Conservation (phyloP, 2,329 filamentous ascomycete species). For the Catunica adiposa region DNA sequence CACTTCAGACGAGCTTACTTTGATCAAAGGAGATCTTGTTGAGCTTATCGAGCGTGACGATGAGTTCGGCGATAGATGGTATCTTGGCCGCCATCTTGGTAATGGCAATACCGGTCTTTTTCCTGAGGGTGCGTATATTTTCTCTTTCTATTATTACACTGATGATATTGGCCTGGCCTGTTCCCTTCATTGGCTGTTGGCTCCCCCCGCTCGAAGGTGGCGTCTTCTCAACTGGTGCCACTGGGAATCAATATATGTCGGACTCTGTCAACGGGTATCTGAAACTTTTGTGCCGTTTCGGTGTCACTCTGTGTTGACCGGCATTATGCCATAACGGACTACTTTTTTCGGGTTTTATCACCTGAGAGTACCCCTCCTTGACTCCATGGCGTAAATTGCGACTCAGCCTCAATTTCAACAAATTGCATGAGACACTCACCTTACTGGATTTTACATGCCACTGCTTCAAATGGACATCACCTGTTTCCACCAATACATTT, state of each 20-base stretch:
- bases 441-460: not conserved
- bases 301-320: too few species aligned
- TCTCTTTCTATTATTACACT: constrained; percentile 7
- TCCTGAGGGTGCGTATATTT: constrained; percentile 49
- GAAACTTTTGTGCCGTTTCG: too few species aligned
- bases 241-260: too few species aligned
- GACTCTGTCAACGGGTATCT: too few species aligned
- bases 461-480: not conserved
- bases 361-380: not conserved
- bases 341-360: not conserved
- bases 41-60: constrained; percentile 74
- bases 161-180: not conserved
- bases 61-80: constrained; percentile 81
- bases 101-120: constrained; percentile 65
- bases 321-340: not conserved
- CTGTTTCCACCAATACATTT: too few species aligned
- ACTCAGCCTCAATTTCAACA: constrained; percentile 1
- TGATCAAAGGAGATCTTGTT: constrained; percentile 70
- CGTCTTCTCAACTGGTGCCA: too few species aligned
- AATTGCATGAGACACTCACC: not conserved
- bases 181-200: too few species aligned
- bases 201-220: too few species aligned
- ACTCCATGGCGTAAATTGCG: not conserved
- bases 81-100: constrained; percentile 55
- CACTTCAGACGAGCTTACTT: constrained; percentile 80